These are phyloP conservation scores for Allium sativum DNA, from an alignment of 106 monocot species.

Conservation along the genomic window DNA sequence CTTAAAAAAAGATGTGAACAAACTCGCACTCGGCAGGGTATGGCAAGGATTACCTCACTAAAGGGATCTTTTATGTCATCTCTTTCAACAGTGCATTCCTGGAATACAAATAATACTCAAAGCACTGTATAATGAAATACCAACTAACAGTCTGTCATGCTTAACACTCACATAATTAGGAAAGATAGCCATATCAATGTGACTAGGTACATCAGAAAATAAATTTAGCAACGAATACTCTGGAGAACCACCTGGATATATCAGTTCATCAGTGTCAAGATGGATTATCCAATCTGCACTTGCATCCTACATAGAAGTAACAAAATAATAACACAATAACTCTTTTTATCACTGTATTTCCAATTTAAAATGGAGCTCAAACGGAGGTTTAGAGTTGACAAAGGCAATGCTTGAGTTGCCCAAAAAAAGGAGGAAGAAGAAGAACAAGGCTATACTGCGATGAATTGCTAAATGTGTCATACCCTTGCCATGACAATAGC, in stretches of 20 bases:
- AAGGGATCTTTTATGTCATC: slow-evolving; percentile 96
- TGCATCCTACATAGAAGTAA: slow-evolving; percentile 39
- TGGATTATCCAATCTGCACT: slow-evolving; percentile 95
- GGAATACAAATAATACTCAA: slow-evolving; percentile 17
- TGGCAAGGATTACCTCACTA: slow-evolving; percentile 51
- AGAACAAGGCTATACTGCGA: neutral
- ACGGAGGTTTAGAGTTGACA: neutral
- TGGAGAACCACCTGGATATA: slow-evolving; percentile 77
- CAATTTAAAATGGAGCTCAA: neutral
- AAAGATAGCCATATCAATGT: slow-evolving; percentile 97
- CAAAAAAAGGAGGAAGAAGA: neutral
- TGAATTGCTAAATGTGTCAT: slow-evolving; percentile 19
- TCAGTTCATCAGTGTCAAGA: slow-evolving; percentile 89
- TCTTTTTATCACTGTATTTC: neutral
- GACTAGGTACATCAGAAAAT: slow-evolving; percentile 55
- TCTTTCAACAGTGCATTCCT: slow-evolving; percentile 87
- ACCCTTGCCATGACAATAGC: slow-evolving; percentile 92
- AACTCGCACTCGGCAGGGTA: too few species aligned
- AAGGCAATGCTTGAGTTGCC: neutral
- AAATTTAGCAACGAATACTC: slow-evolving; percentile 77
- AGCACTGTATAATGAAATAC: too few species aligned
- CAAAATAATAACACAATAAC: neutral
- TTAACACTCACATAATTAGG: slow-evolving; percentile 84
- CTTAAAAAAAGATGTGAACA: too few species aligned
- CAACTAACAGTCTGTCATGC: too few species aligned